Conservation (phyloP, 306 rosid species). For the Cicer cuneatum region DNA sequence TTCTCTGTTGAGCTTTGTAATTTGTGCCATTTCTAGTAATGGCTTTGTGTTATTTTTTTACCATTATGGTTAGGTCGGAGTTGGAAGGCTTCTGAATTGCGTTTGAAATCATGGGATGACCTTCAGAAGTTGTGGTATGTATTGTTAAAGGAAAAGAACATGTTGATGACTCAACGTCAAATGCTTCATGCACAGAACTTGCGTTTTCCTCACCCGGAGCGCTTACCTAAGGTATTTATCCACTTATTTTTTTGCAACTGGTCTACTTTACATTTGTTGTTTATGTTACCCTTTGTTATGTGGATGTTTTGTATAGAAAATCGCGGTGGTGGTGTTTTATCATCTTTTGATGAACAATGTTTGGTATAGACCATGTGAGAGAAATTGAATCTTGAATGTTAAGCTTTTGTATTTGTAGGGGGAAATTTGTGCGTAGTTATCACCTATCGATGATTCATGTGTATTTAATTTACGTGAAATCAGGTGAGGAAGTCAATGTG, state of each 20-base stretch:
- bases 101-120: conserved; percentile 95
- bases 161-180: conserved; percentile 96
- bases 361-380: conserved; percentile 2
- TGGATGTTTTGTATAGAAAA: conserved; percentile 1
- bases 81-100: conserved; percentile 93
- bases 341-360: background rate
- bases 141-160: conserved; percentile 90
- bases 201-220: conserved; percentile 83
- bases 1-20: conserved; percentile 23
- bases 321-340: background rate
- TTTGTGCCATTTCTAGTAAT: conserved; percentile 8
- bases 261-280: background rate
- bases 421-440: background rate
- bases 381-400: conserved; percentile 26
- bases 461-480: conserved; percentile 40
- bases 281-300: conserved; percentile 13
- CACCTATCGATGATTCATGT: background rate
- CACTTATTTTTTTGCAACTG: conserved; percentile 1
- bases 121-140: conserved; percentile 92
- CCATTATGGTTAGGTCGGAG: conserved; percentile 66
- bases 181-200: conserved; percentile 94
- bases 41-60: background rate
- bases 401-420: background rate
- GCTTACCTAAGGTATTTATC: conserved; percentile 77
- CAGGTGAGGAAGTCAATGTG: conserved; percentile 99